Base-by-base conservation (phyloP, 768 basidiomycete genomes). In the Thelephora ganbajun region DNA sequence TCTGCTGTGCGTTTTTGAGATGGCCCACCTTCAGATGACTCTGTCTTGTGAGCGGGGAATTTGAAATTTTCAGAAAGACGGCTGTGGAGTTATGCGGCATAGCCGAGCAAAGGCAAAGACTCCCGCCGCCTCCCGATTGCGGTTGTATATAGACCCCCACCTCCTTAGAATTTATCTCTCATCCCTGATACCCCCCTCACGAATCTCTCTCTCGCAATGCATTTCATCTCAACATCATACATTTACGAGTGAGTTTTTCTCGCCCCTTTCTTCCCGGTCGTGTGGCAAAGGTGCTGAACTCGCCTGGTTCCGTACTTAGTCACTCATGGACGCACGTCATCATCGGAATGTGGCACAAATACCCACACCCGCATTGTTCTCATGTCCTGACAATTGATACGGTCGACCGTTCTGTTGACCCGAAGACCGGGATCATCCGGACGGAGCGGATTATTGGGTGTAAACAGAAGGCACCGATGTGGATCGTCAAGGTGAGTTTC, bases 271-370 rank as follows among this genome's bases (percentile, higher is more conserved):
- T 43, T 39, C 20, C 16, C 36, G n/a, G 18, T 48, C 46, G 37
- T 46, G 48, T 49, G 23, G 11, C 45, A 33, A 23, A 42, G 34
- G n/a, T n/a, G n/a, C 43, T 47, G 54, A 52, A 36, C 49, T 50
- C 49, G 47, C 5, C 39, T 42, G 48, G 11, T 44, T 36, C n/a
- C 41, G 46, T 55, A 13, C 18, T 9, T 43, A 96, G 91, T 52
- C 88, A 91, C 60, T 74, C 89, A 36, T 93, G 91, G 83, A 73
- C 80, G 51, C 88, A 90, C 68, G 89, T 93, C 55, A 79, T 91
- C 52, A 82, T 85, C 59, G 87, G 86, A 53, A 86, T 94, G 74
- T 92, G 89, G 84, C 81, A 83, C 54, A 96, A 96, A 72, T 96
- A 96, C 64, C 92, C 92, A 45, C 94, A 94, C 62, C 83, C 90